Base-by-base conservation (phyloP, 2,329 filamentous ascomycete species). In the Neonectria coccinea region DNA sequence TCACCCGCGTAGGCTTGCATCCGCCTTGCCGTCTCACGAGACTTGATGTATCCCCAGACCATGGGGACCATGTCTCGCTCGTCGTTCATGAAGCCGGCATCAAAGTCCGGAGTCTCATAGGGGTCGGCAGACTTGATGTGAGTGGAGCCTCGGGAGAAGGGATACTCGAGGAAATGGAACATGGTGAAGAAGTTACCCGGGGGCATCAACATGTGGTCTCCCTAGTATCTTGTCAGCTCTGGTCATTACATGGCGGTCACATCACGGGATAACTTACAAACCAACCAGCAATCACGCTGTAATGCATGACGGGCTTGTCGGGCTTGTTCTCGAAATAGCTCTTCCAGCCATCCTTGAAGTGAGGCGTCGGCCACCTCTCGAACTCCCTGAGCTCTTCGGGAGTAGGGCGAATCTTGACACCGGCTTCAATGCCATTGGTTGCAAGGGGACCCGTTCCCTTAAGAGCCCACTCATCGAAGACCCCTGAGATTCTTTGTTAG, bases 261-360 rank as follows among this genome's bases (percentile, higher is more conserved):
- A 5, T 48, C 14, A 29, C 3, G 1, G 29, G 48, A 2, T 31
- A n/a, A 51, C 48, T 51, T 14, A 51, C 86, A 33, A 88, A 88
- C 83, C 84, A 88, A 67, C 90, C 90, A 16, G 90, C 82, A 73
- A 94, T 93, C 59, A 94, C 87, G 1, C 86, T 91, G 80, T 94
- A 94, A 76, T 94, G 92, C 92, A 94, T 94, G 47, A 94, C 91
- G 0, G 92, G 92, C 84, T 94, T 94, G 79, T 94, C 91, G 1
- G 91, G 91, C 82, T 94, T 94, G 76, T 94, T 80, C 82, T 93
- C 91, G 79, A 94, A 95, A 81, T 95, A 94, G 58, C 86, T 89
- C 72, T 94, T 88, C 91, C 91, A 95, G 2, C 91, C 91, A 7
- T 86, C 85, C 50, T 85, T 85, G 82, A 95, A 95, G 57, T 93